A percentile compares a stretch with the other conserved stretches of the same genome.
Conservation (phyloP, 2,329 filamentous ascomycete species). For the Mycosphaerella sp. region DNA sequence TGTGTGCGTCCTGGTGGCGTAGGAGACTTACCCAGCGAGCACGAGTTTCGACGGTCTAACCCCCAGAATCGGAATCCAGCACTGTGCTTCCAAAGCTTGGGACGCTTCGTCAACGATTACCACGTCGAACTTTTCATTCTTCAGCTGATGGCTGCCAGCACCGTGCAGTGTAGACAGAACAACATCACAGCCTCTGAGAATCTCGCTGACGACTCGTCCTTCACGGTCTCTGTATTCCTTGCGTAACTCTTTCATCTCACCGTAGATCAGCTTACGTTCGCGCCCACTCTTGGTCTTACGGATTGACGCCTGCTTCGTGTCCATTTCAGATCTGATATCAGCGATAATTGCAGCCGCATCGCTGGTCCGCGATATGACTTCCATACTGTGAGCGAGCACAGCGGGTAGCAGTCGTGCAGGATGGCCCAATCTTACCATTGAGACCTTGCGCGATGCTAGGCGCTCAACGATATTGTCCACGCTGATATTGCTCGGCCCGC, state of each 20-base stretch:
- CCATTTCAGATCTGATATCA: constrained; percentile 88
- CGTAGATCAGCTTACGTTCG: constrained; percentile 76
- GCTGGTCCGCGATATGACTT: constrained; percentile 82
- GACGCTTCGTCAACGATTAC: constrained; percentile 95
- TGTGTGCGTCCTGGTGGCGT: too few relatives aligned
- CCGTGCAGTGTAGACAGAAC: constrained; percentile 91
- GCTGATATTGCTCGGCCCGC: constrained; percentile 91
- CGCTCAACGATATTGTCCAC: constrained; percentile 98
- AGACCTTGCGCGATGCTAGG: constrained; percentile 73
- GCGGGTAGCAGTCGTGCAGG: constrained; percentile 84
- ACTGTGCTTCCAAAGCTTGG: constrained; percentile 92
- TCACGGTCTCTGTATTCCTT: constrained; percentile 81
- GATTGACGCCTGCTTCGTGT: constrained; percentile 80
- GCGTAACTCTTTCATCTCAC: constrained; percentile 73
- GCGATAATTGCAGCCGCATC: constrained; percentile 84
- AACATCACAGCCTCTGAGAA: constrained; percentile 73
- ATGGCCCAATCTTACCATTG: constrained; percentile 85
- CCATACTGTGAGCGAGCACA: constrained; percentile 81
- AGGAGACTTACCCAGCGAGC: constrained; percentile 57
- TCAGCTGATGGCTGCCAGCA: constrained; percentile 76
- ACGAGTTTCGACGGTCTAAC: constrained; percentile 70
- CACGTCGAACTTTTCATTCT: constrained; percentile 77
- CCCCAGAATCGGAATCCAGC: constrained; percentile 78
- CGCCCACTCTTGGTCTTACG: constrained; percentile 76
- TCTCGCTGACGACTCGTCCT: constrained; percentile 66